Evolutionary conservation across 345 rosid genomes (phyloP), one percentile per base, ranked within the genome.

Genomic region (Acer yangbiense): DNA sequence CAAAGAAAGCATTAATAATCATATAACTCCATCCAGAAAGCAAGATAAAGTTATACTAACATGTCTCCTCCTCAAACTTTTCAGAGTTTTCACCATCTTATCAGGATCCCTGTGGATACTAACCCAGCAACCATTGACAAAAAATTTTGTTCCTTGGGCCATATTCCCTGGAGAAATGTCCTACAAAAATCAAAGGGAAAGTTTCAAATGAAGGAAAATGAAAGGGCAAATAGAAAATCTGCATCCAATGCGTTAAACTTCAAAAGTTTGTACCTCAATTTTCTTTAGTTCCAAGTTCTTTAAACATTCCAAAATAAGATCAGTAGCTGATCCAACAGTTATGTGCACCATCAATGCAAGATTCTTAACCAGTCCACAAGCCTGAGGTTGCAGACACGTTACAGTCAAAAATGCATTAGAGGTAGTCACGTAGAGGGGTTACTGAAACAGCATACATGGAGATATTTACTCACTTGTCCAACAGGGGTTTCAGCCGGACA

Each of bases 401-500:
- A 57, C 11, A 10, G 11, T 67, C 39, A 82, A 29, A 25, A 43
- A 52, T 10, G 27, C 39, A 32, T 32, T 32, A 32, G 35, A 32
- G 4, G 4, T 32, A 41, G 35, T 2, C 44, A 41, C 48, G 69
- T 18, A 43, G 67, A 50, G 11, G 39, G 32, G 57, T 16, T 21
- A 73, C 9, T 52, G 39, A 23, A 62, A 62, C 44, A 70, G 32
- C 63, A 32, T 80, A 79, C n/a, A 60, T 9, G 70, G 46, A 29
- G 57, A 73, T 76, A 18, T 69, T 57, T 32, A 73, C 84, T 85
- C 80, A 96, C 98, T 88, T 94, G 98, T 82, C 99, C 99, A 88
- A 94, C 98, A 70, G 99, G 99, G 77, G 99, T 96, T 85, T 94
- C 99, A 78, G 97, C 98, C 25, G 99, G 99, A 83, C 99, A 96